Base-by-base conservation (phyloP, 169 alveolate species). In the Eimeria acervulina region DNA sequence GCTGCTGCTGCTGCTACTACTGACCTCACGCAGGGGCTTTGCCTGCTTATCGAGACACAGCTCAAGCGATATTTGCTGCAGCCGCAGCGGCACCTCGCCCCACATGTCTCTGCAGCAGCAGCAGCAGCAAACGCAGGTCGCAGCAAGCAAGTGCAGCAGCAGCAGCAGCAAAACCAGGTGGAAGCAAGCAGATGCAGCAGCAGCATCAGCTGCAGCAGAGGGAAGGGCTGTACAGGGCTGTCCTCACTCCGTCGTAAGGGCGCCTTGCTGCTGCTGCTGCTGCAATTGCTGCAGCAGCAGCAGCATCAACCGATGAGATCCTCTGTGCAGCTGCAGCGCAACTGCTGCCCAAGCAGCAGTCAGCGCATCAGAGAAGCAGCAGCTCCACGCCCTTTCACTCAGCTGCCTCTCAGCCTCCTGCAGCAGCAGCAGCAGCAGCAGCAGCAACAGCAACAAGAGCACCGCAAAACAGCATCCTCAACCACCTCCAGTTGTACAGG, bases 281-380 rank as follows among this genome's bases (percentile, higher is more conserved):
- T 55, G 66, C 66, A 55, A 4, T 21, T 74, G 84, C 84, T 74
- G 84, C 84, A 74, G 84, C 84, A 74, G 52, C 84, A 17, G 52
- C 44, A 74, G 84, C 84, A 74, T 4, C 84, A 74, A 15, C 31
- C 28, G 55, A 19, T 33, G 55, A 4, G 84, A 33, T 2, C 84
- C 84, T 72, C 84, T 31, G 21, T 72, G 84, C 84, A 72, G 84
- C 84, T 72, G 84, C 84, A 72, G 84, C 84, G 84, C 84, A 51
- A 72, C 84, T 36, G 84, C 84, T 12, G 84, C 84, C 84, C 84
- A 72, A 4, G 84, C 84, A 15, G 84, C 84, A 72, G 84, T 72
- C 52, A 72, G 26, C 12, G 84, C 84, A 31, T 72, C 84, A 5
- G 84, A 72, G 55, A 40, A 15, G 84, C 33, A 28, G 84, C 84